phyloP scores from a whole-genome alignment of 2,329 filamentous ascomycete genomes.

The Pseudogymnoascus sp. region DNA sequence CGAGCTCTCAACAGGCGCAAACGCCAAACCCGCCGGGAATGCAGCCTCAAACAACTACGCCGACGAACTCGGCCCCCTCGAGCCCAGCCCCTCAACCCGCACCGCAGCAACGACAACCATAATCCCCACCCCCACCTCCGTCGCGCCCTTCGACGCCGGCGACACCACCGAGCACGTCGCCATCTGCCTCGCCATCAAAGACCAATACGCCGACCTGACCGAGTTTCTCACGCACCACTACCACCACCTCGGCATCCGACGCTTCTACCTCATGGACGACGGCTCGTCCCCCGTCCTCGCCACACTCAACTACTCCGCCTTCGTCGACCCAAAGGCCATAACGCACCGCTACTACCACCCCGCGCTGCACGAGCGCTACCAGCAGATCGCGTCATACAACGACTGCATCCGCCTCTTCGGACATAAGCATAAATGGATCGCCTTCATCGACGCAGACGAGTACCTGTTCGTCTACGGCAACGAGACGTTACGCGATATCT shows the following conservation, averaged over 20 bases:
- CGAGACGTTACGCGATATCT: slow-evolving; percentile 23
- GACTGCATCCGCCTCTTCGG: slow-evolving; percentile 21
- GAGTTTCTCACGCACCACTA: slow-evolving; percentile 25
- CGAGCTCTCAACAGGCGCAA: not conserved
- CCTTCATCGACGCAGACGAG: slow-evolving; percentile 29
- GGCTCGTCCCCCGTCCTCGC: slow-evolving; percentile 20
- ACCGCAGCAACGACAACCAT: not conserved
- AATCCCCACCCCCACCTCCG: not conserved
- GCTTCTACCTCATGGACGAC: slow-evolving; percentile 26
- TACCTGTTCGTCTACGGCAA: slow-evolving; percentile 19
- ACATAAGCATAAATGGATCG: slow-evolving; percentile 27
- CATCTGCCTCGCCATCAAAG: slow-evolving; percentile 21
- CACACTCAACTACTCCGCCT: slow-evolving; percentile 10
- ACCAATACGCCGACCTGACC: slow-evolving; percentile 20
- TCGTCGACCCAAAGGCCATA: slow-evolving; percentile 18
- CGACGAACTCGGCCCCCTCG: not conserved
- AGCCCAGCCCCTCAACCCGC: not conserved
- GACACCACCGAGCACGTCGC: slow-evolving; percentile 30
- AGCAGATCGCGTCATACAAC: slow-evolving; percentile 20
- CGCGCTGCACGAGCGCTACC: slow-evolving; percentile 5
- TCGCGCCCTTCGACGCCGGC: not conserved
- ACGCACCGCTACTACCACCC: slow-evolving; percentile 21
- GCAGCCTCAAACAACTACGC: not conserved
- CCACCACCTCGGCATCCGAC: slow-evolving; percentile 21
- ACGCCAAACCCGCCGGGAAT: not conserved